Evolutionary conservation across 1,284 basidiomycete species (phyloP).

Genomic region (Grifola frondosa): DNA sequence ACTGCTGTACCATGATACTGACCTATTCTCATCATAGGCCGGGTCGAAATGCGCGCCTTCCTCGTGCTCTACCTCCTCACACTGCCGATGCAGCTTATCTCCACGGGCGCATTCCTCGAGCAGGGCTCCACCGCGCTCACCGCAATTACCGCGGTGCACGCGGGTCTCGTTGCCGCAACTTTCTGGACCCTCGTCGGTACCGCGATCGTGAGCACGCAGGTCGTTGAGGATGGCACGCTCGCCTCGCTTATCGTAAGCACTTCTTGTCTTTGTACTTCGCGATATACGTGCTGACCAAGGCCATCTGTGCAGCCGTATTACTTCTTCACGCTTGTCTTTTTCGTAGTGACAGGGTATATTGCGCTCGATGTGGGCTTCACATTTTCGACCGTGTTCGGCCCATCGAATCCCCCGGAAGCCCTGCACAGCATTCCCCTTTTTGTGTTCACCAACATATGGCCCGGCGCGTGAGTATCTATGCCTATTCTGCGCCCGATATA

Average conservation of each 20-base stretch:
- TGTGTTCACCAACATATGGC: slow-evolving; percentile 82
- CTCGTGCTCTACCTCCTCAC: slow-evolving; percentile 68
- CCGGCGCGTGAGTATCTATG: slow-evolving; percentile 57
- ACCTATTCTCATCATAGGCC: slow-evolving; percentile 45
- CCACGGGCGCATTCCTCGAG: slow-evolving; percentile 71
- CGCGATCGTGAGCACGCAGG: slow-evolving; percentile 76
- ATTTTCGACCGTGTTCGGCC: slow-evolving; percentile 61
- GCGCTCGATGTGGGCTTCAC: slow-evolving; percentile 72
- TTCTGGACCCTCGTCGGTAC: slow-evolving; percentile 82
- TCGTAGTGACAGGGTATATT: slow-evolving; percentile 74
- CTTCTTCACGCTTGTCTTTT: slow-evolving; percentile 59
- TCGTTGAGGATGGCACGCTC: slow-evolving; percentile 81
- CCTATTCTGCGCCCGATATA: neutral
- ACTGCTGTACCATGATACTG: neutral
- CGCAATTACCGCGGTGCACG: slow-evolving; percentile 73
- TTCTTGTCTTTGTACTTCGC: neutral
- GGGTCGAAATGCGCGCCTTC: slow-evolving; percentile 67
- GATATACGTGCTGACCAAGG: neutral
- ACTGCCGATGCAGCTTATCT: slow-evolving; percentile 74
- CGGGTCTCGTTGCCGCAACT: slow-evolving; percentile 64
- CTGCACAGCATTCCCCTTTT: slow-evolving; percentile 73
- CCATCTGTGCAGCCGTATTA: slow-evolving; percentile 53
- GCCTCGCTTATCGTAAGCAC: slow-evolving; percentile 63
- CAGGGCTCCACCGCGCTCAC: slow-evolving; percentile 73
- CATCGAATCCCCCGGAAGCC: slow-evolving; percentile 51